These are phyloP conservation scores for Davidsoniella virescens DNA, from an alignment of 2,329 filamentous ascomycete species.

Conservation along the genomic window DNA sequence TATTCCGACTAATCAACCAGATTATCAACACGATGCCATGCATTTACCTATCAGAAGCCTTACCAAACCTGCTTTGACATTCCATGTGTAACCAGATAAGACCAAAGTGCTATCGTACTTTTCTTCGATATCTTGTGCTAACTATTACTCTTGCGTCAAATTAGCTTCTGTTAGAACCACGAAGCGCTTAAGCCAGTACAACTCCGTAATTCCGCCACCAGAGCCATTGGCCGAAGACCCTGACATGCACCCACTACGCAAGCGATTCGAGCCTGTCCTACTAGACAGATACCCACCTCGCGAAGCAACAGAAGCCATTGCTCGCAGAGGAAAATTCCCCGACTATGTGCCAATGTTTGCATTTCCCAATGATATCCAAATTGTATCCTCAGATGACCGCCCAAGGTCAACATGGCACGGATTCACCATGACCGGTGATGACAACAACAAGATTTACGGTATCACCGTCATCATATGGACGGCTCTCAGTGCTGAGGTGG, in stretches of 20 bases:
- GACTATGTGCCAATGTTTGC: conserved; percentile 99
- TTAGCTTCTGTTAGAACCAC: conserved; percentile 55
- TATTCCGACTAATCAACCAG: no score
- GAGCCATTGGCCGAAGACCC: conserved; percentile 80
- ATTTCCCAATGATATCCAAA: conserved; percentile 94
- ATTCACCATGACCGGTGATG: conserved; percentile 91
- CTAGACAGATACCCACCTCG: conserved; percentile 87
- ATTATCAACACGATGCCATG: no score
- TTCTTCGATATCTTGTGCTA: conserved; percentile 11
- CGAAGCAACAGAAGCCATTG: conserved; percentile 61
- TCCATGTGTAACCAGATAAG: no score
- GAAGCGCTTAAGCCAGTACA: conserved; percentile 87
- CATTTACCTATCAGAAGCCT: no score
- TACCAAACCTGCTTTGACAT: no score
- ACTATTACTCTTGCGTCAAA: conserved; percentile 8
- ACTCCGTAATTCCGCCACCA: conserved; percentile 87
- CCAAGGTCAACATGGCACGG: conserved; percentile 97
- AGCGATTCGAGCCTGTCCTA: conserved; percentile 88
- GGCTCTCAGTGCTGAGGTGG: conserved; percentile 63
- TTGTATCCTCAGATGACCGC: conserved; percentile 86
- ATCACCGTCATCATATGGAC: conserved; percentile 89
- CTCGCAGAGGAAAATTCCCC: conserved; percentile 71
- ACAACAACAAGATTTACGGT: conserved; percentile 82
- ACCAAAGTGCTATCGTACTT: no score
- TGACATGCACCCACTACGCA: conserved; percentile 88